Conservation (phyloP, 805 yeast species). For the Candida nitratophila region DNA sequence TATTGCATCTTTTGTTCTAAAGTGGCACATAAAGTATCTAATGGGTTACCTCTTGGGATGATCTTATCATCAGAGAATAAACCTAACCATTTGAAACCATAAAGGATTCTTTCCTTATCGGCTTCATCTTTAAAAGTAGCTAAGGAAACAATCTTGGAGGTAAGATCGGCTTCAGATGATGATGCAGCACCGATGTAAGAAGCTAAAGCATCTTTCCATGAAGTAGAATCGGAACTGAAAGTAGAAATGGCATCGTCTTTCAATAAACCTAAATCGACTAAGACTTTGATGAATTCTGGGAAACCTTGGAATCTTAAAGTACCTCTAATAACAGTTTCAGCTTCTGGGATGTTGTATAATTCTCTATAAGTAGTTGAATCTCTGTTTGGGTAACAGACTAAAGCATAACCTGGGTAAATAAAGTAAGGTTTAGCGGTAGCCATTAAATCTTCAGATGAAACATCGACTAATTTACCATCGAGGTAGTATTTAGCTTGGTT, state of each 20-base stretch:
- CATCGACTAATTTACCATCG: slow-evolving; percentile 74
- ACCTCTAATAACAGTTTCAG: slow-evolving; percentile 94
- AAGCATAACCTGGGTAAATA: slow-evolving; percentile 91
- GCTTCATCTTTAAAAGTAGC: slow-evolving; percentile 75
- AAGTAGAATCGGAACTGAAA: slow-evolving; percentile 40
- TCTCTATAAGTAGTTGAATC: slow-evolving; percentile 93
- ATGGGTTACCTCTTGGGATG: slow-evolving; percentile 87
- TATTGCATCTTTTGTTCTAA: slow-evolving; percentile 94
- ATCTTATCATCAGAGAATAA: slow-evolving; percentile 70
- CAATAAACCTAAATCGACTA: slow-evolving; percentile 90
- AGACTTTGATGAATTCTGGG: slow-evolving; percentile 94
- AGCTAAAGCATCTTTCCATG: slow-evolving; percentile 90
- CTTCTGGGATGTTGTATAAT: slow-evolving; percentile 92
- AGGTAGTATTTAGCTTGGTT: slow-evolving; percentile 86
- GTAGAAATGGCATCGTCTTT: slow-evolving; percentile 63
- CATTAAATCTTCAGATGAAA: slow-evolving; percentile 90
- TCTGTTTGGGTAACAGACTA: slow-evolving; percentile 96
- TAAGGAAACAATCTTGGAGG: slow-evolving; percentile 67
- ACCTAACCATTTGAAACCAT: slow-evolving; percentile 93
- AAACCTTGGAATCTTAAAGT: slow-evolving; percentile 97
- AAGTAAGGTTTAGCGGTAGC: slow-evolving; percentile 90
- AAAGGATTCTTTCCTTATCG: slow-evolving; percentile 79
- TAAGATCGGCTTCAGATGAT: slow-evolving; percentile 60
- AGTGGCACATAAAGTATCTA: slow-evolving; percentile 95
- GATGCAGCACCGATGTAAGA: slow-evolving; percentile 70